A percentile compares a stretch with the other conserved stretches of the same genome.
phyloP scores from a whole-genome alignment of 1,284 basidiomycete genomes.

The Leucoagaricus sp. region DNA sequence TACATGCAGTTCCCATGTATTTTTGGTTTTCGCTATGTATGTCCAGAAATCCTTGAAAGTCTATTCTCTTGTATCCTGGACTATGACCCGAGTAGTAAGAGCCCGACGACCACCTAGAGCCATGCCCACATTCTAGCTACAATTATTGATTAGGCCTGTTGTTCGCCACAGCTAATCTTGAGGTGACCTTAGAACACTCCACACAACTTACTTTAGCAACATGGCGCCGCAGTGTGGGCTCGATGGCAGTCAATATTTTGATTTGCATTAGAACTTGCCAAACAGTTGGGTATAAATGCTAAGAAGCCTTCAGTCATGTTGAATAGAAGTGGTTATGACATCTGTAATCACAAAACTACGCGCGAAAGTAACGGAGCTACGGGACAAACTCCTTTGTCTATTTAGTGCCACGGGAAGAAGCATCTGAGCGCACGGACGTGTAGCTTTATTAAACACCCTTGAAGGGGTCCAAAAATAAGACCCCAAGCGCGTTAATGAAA shows the following conservation, averaged over 20 bases:
- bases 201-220: neutral
- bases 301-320: neutral
- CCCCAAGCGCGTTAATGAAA: neutral
- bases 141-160: too few relatives aligned
- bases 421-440: neutral
- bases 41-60: too few relatives aligned
- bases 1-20: too few relatives aligned
- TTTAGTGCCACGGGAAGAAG: neutral
- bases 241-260: neutral
- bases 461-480: neutral
- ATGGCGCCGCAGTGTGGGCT: neutral
- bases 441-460: neutral
- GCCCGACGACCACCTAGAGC: too few relatives aligned
- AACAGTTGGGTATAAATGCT: neutral
- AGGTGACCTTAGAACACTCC: too few relatives aligned
- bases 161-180: too few relatives aligned
- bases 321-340: neutral
- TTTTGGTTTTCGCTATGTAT: too few relatives aligned
- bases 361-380: neutral
- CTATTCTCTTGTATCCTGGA: too few relatives aligned
- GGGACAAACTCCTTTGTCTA: neutral
- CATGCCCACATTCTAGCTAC: too few relatives aligned
- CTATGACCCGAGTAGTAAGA: too few relatives aligned
- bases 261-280: neutral
- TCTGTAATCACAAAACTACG: neutral